Conservation (phyloP, 176 grass and related monocot species). For the Carex parvula region DNA sequence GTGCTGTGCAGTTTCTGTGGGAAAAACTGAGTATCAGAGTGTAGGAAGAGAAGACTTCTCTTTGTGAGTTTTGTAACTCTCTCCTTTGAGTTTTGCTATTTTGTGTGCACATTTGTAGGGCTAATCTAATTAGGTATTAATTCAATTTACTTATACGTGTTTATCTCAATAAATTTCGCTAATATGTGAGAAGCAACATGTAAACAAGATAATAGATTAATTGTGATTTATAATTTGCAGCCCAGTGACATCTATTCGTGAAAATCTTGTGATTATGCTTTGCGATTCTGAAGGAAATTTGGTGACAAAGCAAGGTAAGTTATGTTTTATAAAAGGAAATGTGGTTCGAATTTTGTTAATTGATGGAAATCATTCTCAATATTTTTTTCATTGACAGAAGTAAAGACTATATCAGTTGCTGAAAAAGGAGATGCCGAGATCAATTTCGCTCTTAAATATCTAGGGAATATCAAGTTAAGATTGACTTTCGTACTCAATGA, state of each 20-base stretch:
- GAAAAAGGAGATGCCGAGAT: constrained; percentile 36
- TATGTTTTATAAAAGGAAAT: neutral
- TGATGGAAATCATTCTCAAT: neutral
- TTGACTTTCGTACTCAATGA: constrained; percentile 38
- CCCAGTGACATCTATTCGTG: constrained; percentile 33
- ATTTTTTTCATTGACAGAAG: constrained; percentile 19
- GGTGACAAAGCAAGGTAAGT: constrained; percentile 24
- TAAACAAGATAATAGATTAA: neutral
- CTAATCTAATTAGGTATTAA: neutral
- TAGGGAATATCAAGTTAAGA: constrained; percentile 26
- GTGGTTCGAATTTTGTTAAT: neutral
- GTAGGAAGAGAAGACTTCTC: constrained; percentile 24
- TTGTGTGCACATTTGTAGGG: neutral
- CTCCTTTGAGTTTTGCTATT: neutral
- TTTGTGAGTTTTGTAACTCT: constrained; percentile 28
- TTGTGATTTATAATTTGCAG: constrained; percentile 28
- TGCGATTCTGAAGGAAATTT: constrained; percentile 28
- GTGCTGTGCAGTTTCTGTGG: constrained; percentile 24
- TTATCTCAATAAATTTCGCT: neutral
- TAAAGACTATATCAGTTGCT: constrained; percentile 34
- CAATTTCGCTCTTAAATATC: constrained; percentile 29
- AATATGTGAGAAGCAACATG: neutral
- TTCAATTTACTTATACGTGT: neutral
- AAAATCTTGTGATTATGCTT: constrained; percentile 38
- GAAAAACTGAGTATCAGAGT: constrained; percentile 27